Evolutionary conservation across 208 protist species (phyloP), one percentile per base, ranked within the genome.

Genomic region (Acanthamoeba royreba): DNA sequence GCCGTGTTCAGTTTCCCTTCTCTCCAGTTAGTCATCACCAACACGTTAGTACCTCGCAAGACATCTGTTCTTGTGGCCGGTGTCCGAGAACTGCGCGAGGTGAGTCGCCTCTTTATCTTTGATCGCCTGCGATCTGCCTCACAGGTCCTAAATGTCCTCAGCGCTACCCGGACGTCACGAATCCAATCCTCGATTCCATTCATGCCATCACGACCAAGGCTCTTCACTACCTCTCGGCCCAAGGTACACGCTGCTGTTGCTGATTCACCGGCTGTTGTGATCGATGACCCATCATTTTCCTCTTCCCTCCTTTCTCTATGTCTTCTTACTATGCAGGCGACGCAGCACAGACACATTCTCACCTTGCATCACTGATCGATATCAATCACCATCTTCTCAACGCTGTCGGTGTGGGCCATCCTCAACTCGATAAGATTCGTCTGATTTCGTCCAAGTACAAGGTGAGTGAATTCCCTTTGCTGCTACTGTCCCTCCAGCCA

Each of bases 361-460:
- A 93, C 33, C 35, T 93, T 40, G 63, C 35, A 35, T 40, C 35
- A 83, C 58, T 95, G 63, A 91, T 95, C 31, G 49, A 61, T 11
- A 61, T 92, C 31, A 95, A 95, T 69, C 89, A 95, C 22, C 53
- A 81, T 43, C 81, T 95, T 4, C 72, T 94, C 13, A 49, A 53
- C 15, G 58, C 81, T 4, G 19, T 94, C 17, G 81, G 85, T 11
- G 92, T 94, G 55, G 77, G 81, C 0, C 92, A 94, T 31, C 42
- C 47, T 19, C n/a, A 90, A 33, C 28, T 94, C 33, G 83, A 81
- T 63, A 28, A 83, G 13, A 77, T 95, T 2, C 35, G 92, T 35
- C 40, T 33, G 8, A 13, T 92, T 0, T 69, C 87, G 35, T 49
- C 87, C 40, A 28, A 35, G 17, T 53, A 92, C 69, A 22, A 79